Evolutionary conservation across 2,329 filamentous ascomycete genomes (phyloP).

Genomic region (Tolypocladium paradoxum): DNA sequence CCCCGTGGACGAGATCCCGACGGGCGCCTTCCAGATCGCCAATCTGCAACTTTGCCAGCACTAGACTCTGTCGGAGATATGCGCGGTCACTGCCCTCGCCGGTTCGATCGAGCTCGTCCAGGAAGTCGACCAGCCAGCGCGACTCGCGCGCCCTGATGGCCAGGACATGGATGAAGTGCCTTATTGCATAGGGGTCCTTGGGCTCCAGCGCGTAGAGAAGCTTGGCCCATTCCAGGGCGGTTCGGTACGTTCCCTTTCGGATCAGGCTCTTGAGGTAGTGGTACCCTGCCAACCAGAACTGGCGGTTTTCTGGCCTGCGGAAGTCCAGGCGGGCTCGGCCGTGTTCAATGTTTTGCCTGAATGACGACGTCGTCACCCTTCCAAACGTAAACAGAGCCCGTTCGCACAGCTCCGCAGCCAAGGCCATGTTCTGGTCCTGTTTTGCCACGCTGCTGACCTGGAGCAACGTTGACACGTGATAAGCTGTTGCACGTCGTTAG

Average conservation of each 20-base stretch:
- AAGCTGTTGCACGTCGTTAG: slow-evolving; percentile 37
- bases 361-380: slow-evolving; percentile 75
- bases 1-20: slow-evolving; percentile 52
- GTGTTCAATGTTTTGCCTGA: slow-evolving; percentile 61
- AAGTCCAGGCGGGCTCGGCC: slow-evolving; percentile 79
- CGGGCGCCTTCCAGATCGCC: slow-evolving; percentile 56
- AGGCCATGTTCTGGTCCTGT: slow-evolving; percentile 77
- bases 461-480: slow-evolving; percentile 87
- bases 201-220: slow-evolving; percentile 66
- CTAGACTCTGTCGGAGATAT: slow-evolving; percentile 67
- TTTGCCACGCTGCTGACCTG: slow-evolving; percentile 89
- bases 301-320: slow-evolving; percentile 71
- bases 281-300: slow-evolving; percentile 84
- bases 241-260: slow-evolving; percentile 87
- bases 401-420: slow-evolving; percentile 80
- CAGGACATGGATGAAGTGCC: slow-evolving; percentile 71
- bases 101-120: slow-evolving; percentile 31
- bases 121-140: slow-evolving; percentile 62
- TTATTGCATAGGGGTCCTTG: slow-evolving; percentile 72
- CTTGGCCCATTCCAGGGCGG: slow-evolving; percentile 89
- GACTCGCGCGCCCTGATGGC: slow-evolving; percentile 73
- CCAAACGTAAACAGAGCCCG: slow-evolving; percentile 88
- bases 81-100: slow-evolving; percentile 33
- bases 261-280: slow-evolving; percentile 79
- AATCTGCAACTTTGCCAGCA: slow-evolving; percentile 64